phyloP scores from a whole-genome alignment of 495 filamentous ascomycete species.

The Lepraria neglecta region DNA sequence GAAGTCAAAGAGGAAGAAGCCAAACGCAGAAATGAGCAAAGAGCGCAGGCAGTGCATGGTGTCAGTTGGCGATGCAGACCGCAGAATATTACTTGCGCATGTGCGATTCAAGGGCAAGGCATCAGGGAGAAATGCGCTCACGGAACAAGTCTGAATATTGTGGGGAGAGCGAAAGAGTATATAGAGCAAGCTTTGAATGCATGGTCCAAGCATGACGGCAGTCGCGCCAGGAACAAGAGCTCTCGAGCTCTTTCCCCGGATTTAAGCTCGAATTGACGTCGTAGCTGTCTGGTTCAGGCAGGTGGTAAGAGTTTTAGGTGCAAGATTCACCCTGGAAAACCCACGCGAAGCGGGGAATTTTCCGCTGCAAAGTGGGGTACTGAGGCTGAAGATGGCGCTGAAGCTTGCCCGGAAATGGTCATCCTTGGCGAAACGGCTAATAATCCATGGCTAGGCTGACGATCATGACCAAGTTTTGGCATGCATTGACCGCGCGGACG shows the following conservation, averaged over 20 bases:
- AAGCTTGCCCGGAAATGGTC: conserved; percentile 2
- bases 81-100: neutral
- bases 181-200: conserved; percentile 10
- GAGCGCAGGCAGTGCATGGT: conserved; percentile 23
- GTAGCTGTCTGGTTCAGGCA: conserved; percentile 9
- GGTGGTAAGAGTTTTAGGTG: neutral
- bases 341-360: conserved; percentile 6
- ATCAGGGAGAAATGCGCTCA: neutral
- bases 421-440: conserved; percentile 3
- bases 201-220: conserved; percentile 17
- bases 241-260: neutral
- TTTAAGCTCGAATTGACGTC: neutral
- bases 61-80: neutral
- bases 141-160: conserved; percentile 15
- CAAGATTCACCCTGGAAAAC: neutral
- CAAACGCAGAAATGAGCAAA: conserved; percentile 15
- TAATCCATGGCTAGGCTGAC: neutral
- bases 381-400: conserved; percentile 13
- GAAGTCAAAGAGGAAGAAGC: conserved; percentile 14
- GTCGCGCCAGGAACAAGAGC: conserved; percentile 7
- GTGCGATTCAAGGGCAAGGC: conserved; percentile 13
- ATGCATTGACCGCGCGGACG: neutral
- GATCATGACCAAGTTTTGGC: neutral
- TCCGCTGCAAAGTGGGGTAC: conserved; percentile 10
- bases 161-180: conserved; percentile 19